phyloP scores from a whole-genome alignment of 148 eudicot genomes.

The Arbutus unedo region DNA sequence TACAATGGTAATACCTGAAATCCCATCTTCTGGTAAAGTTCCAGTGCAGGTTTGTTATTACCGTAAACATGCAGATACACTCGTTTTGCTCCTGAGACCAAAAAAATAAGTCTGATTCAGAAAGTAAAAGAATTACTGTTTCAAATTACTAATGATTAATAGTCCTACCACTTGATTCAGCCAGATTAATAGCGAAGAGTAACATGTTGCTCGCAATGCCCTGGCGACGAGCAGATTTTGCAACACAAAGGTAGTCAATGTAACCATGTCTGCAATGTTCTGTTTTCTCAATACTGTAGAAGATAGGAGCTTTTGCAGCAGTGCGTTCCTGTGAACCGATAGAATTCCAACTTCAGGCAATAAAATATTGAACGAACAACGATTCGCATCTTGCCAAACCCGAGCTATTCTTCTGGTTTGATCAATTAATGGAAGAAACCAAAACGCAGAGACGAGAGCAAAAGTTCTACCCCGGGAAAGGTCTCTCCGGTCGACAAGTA shows the following conservation, averaged over 20 bases:
- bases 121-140: background rate
- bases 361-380: background rate
- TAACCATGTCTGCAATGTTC: conserved; percentile 48
- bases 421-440: background rate
- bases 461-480: conserved; percentile 71
- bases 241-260: conserved; percentile 65
- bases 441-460: background rate
- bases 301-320: conserved; percentile 38
- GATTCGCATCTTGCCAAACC: background rate
- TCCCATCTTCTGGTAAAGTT: conserved; percentile 71
- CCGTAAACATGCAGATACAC: conserved; percentile 69
- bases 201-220: conserved; percentile 81
- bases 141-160: background rate
- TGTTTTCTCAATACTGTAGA: conserved; percentile 33
- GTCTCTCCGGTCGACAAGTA: conserved; percentile 61
- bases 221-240: conserved; percentile 70
- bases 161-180: conserved; percentile 51
- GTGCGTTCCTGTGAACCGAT: conserved; percentile 36
- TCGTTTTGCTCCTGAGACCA: conserved; percentile 53
- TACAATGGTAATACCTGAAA: conserved; percentile 48
- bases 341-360: background rate
- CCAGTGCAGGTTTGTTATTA: conserved; percentile 55
- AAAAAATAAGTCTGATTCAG: background rate
- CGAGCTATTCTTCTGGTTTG: background rate
- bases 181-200: conserved; percentile 55